Base-by-base conservation (phyloP, 371 early-diverging fungal genomes). In the Dinochytrium kinnereticum region DNA sequence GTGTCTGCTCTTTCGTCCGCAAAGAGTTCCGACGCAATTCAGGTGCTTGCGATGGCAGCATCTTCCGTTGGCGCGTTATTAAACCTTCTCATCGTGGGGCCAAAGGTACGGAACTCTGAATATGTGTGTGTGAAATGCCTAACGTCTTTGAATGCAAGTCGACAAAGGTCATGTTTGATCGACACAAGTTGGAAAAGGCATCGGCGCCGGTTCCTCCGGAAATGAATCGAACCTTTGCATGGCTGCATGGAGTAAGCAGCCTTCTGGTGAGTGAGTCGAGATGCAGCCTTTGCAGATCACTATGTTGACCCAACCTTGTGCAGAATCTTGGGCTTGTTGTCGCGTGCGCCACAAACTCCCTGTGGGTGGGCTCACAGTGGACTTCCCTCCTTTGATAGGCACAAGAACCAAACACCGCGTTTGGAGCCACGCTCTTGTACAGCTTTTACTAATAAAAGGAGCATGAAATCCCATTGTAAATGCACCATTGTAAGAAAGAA, bases 101-200 rank as follows among this genome's bases (percentile, higher is more conserved):
- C 71, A 21, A 13, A 17, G 50, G 50, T 53, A 53, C 33, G 30
- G 65, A 28, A 64, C n/a, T n/a, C n/a, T n/a, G n/a, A n/a, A n/a
- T n/a, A n/a, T n/a, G n/a, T n/a, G n/a, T n/a, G n/a, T n/a, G n/a
- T n/a, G n/a, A n/a, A n/a, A n/a, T n/a, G n/a, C n/a, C n/a, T n/a
- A n/a, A n/a, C n/a, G n/a, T n/a, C n/a, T n/a, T n/a, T n/a, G n/a
- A n/a, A n/a, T n/a, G n/a, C n/a, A 13, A 61, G 61, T 61, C 61
- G 34, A 61, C 61, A 7, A 10, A 13, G 7, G 36, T 61, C 15
- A 61, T 61, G 61, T 61, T 61, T 24, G 61, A 61, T 33, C 61
- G 61, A 10, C 61, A 61, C 61, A 61, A 49, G 34, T 30, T 71
- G 30, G 71, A 71, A 34, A 71, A 71, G 64, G 71, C 71, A 15